phyloP scores from a whole-genome alignment of 129 eudicot genomes.

The Chrysanthemum seticuspe region DNA sequence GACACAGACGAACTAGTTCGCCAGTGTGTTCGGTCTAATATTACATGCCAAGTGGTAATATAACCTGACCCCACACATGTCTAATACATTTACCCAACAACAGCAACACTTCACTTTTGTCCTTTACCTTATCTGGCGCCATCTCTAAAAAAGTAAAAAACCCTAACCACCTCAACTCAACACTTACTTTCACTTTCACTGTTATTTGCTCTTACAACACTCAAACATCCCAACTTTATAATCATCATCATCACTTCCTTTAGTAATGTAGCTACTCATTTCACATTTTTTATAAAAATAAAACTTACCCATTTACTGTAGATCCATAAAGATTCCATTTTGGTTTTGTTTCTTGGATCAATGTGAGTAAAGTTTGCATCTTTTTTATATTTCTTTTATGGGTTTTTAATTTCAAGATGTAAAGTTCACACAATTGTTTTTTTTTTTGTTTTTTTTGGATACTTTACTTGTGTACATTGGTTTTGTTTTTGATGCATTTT shows the following conservation, averaged over 20 bases:
- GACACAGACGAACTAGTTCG: no score
- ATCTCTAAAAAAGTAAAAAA: conserved; percentile 33
- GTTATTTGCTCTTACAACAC: conserved; percentile 39
- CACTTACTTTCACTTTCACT: conserved; percentile 22
- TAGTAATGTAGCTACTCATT: conserved; percentile 30
- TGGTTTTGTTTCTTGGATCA: conserved; percentile 47
- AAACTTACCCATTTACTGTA: conserved; percentile 26
- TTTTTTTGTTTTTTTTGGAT: conserved; percentile 13
- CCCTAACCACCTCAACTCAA: conserved; percentile 33
- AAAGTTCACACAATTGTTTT: conserved; percentile 30
- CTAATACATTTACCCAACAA: conserved; percentile 15
- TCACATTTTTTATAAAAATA: neutral
- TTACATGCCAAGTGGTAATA: no score
- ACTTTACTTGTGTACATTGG: conserved; percentile 34
- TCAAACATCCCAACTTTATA: conserved; percentile 23
- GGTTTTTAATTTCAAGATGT: conserved; percentile 28
- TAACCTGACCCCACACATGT: no score
- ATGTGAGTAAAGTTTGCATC: conserved; percentile 52
- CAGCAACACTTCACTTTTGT: conserved; percentile 37
- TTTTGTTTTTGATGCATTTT: neutral
- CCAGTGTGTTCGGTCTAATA: no score
- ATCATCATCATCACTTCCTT: neutral
- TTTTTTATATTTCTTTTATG: conserved; percentile 20
- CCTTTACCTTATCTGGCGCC: conserved; percentile 45
- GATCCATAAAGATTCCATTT: conserved; percentile 22